A percentile compares a stretch with the other conserved stretches of the same genome.
Evolutionary conservation across 768 basidiomycete genomes (phyloP).

Genomic region (Gymnopilus junonius): DNA sequence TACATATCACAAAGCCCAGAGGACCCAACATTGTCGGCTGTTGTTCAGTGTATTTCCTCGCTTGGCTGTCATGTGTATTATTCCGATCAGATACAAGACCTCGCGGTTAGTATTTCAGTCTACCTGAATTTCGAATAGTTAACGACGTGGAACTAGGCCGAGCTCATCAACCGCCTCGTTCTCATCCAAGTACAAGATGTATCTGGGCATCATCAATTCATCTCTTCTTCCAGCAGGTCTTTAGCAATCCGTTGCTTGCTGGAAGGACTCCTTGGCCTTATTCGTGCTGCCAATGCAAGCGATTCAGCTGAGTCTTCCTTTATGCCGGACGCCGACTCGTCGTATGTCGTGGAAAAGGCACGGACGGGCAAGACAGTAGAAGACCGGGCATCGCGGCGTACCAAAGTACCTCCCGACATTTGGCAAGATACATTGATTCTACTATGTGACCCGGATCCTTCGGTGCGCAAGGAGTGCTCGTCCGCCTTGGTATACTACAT

Average conservation of each 20-base stretch:
- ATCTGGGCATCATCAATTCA: constrained; percentile 39
- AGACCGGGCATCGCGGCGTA: constrained; percentile 56
- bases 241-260: constrained; percentile 75
- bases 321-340: constrained; percentile 12
- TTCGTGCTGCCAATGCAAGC: constrained; percentile 62
- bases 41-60: constrained; percentile 81
- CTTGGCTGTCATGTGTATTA: constrained; percentile 94
- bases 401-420: constrained; percentile 75
- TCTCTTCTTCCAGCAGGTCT: constrained; percentile 45
- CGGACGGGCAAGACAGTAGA: constrained; percentile 30
- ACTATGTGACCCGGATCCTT: constrained; percentile 77
- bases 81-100: constrained; percentile 93
- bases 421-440: constrained; percentile 93
- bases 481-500: constrained; percentile 77
- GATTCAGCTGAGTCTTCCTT: constrained; percentile 27
- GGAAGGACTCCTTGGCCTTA: constrained; percentile 70
- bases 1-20: constrained; percentile 62
- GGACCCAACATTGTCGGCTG: constrained; percentile 65
- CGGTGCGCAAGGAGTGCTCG: constrained; percentile 82
- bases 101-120: constrained; percentile 52
- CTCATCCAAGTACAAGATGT: constrained; percentile 70
- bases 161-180: constrained; percentile 51
- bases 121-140: not conserved
- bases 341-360: constrained; percentile 6
- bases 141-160: not conserved